A percentile compares a stretch with the other conserved stretches of the same genome.
These are phyloP conservation scores for Lumnitzera racemosa DNA, from an alignment of 345 rosid genomes.

Conservation along the genomic window DNA sequence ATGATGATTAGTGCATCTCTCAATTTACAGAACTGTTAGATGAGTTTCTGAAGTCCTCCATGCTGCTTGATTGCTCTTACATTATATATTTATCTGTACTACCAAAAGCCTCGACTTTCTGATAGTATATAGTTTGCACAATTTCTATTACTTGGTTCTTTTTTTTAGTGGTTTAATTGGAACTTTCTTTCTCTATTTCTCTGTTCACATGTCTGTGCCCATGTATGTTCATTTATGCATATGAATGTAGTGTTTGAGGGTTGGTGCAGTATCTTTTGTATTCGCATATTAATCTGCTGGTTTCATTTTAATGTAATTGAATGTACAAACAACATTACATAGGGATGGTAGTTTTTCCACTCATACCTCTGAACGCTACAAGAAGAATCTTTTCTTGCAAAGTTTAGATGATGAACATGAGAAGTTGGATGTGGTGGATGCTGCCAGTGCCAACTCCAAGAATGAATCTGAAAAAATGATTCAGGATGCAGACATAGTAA, in stretches of 20 bases:
- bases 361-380: conserved; percentile 40
- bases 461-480: conserved; percentile 31
- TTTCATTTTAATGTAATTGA: conserved; percentile 7
- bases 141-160: too few relatives aligned
- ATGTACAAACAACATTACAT: conserved; percentile 18
- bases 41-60: too few relatives aligned
- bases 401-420: conserved; percentile 52
- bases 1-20: too few relatives aligned
- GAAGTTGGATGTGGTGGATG: conserved; percentile 8
- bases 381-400: conserved; percentile 73
- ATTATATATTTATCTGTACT: too few relatives aligned
- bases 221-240: background rate
- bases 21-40: too few relatives aligned
- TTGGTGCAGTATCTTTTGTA: background rate
- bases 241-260: background rate
- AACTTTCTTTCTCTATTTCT: conserved; percentile 1
- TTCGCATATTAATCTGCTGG: background rate
- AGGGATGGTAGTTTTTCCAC: conserved; percentile 70
- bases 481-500: conserved; percentile 65
- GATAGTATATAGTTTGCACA: background rate
- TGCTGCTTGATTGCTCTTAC: too few relatives aligned
- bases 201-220: background rate
- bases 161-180: background rate
- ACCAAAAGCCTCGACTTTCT: background rate
- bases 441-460: conserved; percentile 2